Evolutionary conservation across 2,329 filamentous ascomycete genomes (phyloP), one percentile per base, ranked within the genome.

Genomic region (Epichloe baconii): DNA sequence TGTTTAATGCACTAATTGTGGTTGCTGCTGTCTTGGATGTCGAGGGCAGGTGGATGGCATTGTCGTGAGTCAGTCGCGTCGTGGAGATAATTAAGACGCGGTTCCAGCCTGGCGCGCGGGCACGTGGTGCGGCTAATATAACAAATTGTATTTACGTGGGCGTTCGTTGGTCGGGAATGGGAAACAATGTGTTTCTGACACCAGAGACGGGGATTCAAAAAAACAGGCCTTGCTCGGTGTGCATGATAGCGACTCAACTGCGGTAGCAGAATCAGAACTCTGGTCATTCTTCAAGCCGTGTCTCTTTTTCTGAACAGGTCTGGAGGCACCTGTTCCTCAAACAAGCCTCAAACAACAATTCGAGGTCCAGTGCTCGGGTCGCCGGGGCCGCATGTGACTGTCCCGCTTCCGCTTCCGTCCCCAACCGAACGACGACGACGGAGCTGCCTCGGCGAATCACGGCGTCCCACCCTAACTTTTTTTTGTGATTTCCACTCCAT

Each of bases 81-180:
- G 17, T 17, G 43, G 46, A 4, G 23, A 45, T 23, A 42, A 45
- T 46, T 44, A 34, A 47, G 54, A 62, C 63, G 61, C 62, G 62
- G 55, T 58, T 50, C 38, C 44, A 23, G 46, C 46, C 50, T 19
- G 48, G 59, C 64, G 59, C 64, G 64, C 48, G 15, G 47, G 64
- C 64, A 66, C 64, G 63, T 66, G 64, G n/a, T 6, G 14, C 26
- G 26, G 26, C 26, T 21, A 19, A 19, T 31, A 11, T 31, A 45
- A 48, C 35, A 17, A 48, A 23, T 36, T 45, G 44, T 19, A 23
- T 4, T 11, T 12, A 19, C 41, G 26, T 3, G 26, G 26, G 26
- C 26, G 26, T n/a, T n/a, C 19, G 19, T n/a, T 26, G 26, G 26
- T 26, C 26, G 26, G 7, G 26, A 8, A 26, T 3, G 1, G 26